phyloP scores from a whole-genome alignment of 495 filamentous ascomycete genomes.

The Daldinia concentrica region DNA sequence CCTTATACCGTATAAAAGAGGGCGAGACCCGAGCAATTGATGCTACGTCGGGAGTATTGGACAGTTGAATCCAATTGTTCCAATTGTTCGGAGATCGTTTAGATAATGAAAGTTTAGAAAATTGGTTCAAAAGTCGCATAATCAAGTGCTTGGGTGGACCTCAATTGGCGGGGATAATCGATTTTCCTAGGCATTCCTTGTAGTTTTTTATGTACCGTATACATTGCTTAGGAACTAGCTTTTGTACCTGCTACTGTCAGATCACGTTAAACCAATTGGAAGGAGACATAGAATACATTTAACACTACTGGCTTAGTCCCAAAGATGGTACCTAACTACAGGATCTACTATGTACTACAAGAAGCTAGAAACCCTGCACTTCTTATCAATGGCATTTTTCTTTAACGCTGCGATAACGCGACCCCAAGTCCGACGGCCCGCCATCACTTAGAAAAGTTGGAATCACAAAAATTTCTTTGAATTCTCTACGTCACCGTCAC shows the following conservation, averaged over 20 bases:
- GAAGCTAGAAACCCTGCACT: constrained; percentile 11
- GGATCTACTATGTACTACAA: not conserved
- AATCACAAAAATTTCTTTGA: constrained; percentile 6
- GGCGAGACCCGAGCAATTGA: constrained; percentile 14
- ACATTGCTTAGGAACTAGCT: not conserved
- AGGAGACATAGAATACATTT: not conserved
- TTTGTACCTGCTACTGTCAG: not conserved
- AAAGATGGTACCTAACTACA: not conserved
- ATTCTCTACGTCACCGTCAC: constrained; percentile 18
- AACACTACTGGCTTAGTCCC: not conserved
- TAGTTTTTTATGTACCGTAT: constrained; percentile 5
- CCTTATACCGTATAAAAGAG: constrained; percentile 3
- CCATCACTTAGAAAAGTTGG: constrained; percentile 29
- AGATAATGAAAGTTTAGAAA: constrained; percentile 6
- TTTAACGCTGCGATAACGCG: constrained; percentile 31
- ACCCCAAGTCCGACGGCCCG: constrained; percentile 1
- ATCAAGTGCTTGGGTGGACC: not conserved
- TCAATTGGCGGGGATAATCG: constrained; percentile 22
- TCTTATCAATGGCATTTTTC: constrained; percentile 13
- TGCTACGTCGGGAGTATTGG: constrained; percentile 4
- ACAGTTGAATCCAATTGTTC: not conserved
- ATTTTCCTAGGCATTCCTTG: constrained; percentile 21
- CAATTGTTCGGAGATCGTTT: constrained; percentile 3
- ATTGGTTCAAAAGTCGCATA: constrained; percentile 2
- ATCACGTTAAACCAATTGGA: not conserved